A percentile compares a stretch with the other conserved stretches of the same genome.
Evolutionary conservation across 495 filamentous ascomycete genomes (phyloP).

Genomic region (Neurospora africana): DNA sequence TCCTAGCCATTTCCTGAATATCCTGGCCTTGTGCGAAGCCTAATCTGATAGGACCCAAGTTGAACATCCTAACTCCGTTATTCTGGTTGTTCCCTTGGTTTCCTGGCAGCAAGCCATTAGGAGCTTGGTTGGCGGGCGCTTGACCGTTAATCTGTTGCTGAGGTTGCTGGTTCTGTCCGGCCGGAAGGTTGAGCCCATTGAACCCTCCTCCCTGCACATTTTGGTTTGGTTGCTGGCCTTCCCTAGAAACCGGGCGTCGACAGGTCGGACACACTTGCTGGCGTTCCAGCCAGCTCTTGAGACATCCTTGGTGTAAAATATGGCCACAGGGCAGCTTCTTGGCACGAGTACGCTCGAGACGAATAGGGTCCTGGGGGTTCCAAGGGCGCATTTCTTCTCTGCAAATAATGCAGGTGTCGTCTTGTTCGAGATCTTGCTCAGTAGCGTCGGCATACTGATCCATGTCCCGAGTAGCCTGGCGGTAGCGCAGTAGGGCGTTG

Average conservation of each 20-base stretch:
- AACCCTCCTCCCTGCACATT: constrained; percentile 24
- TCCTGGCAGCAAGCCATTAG: background rate
- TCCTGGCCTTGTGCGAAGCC: constrained; percentile 45
- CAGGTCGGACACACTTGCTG: constrained; percentile 97
- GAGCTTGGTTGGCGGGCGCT: constrained; percentile 15
- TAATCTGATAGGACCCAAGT: constrained; percentile 49
- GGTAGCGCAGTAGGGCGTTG: constrained; percentile 75
- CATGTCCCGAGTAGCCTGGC: constrained; percentile 85
- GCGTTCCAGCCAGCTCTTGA: constrained; percentile 95
- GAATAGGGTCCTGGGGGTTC: constrained; percentile 35
- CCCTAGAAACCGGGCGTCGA: constrained; percentile 61
- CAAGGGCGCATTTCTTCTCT: constrained; percentile 87
- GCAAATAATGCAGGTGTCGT: constrained; percentile 96
- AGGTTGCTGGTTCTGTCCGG: constrained; percentile 20
- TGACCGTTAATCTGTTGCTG: constrained; percentile 19
- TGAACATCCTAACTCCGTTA: constrained; percentile 41
- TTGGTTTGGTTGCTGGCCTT: constrained; percentile 14
- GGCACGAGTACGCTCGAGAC: constrained; percentile 73
- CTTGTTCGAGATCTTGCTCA: constrained; percentile 67
- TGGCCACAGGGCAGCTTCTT: constrained; percentile 97
- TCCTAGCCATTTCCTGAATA: constrained; percentile 36
- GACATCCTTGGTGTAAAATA: constrained; percentile 85
- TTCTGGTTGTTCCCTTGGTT: constrained; percentile 20
- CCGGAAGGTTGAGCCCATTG: constrained; percentile 19
- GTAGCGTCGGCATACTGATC: constrained; percentile 86